phyloP scores from a whole-genome alignment of 441 rosid species.

The Bocquillonia castaneifolia region DNA sequence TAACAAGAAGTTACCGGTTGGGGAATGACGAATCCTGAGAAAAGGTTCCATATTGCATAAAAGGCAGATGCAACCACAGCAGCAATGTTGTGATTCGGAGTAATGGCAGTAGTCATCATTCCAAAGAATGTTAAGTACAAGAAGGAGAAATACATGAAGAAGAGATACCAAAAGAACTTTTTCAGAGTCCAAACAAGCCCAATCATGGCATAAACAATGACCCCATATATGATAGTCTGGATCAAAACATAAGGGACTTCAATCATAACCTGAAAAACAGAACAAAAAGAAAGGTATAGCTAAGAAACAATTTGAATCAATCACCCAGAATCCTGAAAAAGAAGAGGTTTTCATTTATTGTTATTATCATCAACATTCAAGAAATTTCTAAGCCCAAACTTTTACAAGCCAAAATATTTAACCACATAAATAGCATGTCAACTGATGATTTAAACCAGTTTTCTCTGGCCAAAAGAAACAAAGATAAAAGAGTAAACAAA shows the following conservation, averaged over 20 bases:
- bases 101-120: slow-evolving; percentile 57
- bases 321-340: not conserved
- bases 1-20: slow-evolving; percentile 31
- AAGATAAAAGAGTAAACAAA: no score
- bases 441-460: no score
- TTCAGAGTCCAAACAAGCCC: slow-evolving; percentile 45
- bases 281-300: not conserved
- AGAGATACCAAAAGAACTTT: slow-evolving; percentile 54
- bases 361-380: no score
- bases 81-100: slow-evolving; percentile 50
- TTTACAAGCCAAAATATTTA: no score
- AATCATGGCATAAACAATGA: slow-evolving; percentile 50
- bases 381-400: no score
- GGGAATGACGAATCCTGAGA: slow-evolving; percentile 56
- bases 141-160: slow-evolving; percentile 52
- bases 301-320: no score
- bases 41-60: slow-evolving; percentile 46
- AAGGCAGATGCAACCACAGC: slow-evolving; percentile 38
- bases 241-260: slow-evolving; percentile 47
- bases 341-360: no score
- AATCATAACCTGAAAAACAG: slow-evolving; percentile 35
- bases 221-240: slow-evolving; percentile 45
- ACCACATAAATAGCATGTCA: no score
- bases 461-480: no score
- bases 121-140: slow-evolving; percentile 53